Evolutionary conservation across 2,329 filamentous ascomycete species (phyloP).

Genomic region (Hypoxylon sp.): DNA sequence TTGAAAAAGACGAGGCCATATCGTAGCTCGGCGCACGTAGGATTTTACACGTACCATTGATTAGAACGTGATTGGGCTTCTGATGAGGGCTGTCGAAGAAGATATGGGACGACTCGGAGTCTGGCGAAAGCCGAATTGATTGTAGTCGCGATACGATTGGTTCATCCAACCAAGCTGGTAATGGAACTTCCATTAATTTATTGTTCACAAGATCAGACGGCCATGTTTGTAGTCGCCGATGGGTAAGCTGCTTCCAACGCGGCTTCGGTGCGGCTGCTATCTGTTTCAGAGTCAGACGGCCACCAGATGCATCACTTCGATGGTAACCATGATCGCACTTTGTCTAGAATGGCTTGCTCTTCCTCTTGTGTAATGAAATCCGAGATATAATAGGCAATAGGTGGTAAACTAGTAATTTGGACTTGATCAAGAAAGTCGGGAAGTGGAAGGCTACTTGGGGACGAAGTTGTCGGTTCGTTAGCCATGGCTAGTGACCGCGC

Average conservation of each 20-base stretch:
- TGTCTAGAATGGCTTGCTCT: conserved; percentile 78
- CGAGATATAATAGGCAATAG: conserved; percentile 84
- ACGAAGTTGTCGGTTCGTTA: conserved; percentile 28
- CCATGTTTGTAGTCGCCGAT: conserved; percentile 91
- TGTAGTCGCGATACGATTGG: conserved; percentile 76
- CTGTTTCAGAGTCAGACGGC: conserved; percentile 62
- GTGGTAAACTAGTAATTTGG: conserved; percentile 70
- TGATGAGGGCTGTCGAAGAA: conserved; percentile 78
- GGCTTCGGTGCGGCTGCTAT: conserved; percentile 77
- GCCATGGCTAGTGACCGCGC: conserved; percentile 37
- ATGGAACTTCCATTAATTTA: conserved; percentile 78
- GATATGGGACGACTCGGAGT: conserved; percentile 57
- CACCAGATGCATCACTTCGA: conserved; percentile 31
- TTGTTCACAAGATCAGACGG: conserved; percentile 86
- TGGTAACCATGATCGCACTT: conserved; percentile 64
- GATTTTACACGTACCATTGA: conserved; percentile 72
- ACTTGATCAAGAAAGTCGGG: conserved; percentile 66
- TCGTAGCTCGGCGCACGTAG: not conserved
- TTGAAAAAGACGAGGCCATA: conserved; percentile 2
- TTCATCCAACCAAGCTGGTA: conserved; percentile 81
- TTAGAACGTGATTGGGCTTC: conserved; percentile 88
- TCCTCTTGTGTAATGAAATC: conserved; percentile 85
- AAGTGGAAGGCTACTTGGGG: conserved; percentile 49
- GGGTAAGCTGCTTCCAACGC: conserved; percentile 89
- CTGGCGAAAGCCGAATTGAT: conserved; percentile 61